These are phyloP conservation scores for Combretum micranthum DNA, from an alignment of 345 rosid genomes.

Conservation along the genomic window DNA sequence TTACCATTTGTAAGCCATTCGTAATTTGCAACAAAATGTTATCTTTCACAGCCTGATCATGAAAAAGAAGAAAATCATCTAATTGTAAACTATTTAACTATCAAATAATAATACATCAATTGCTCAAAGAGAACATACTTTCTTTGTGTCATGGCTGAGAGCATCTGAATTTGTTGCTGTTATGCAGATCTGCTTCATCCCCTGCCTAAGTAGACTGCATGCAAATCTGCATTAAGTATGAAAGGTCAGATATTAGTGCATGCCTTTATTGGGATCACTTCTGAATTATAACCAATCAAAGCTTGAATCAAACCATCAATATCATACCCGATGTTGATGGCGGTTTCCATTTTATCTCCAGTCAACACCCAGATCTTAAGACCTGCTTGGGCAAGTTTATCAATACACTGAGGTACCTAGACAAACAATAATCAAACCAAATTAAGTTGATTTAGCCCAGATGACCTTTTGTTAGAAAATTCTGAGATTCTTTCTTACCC, in stretches of 20 bases:
- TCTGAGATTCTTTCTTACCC: constrained; percentile 36
- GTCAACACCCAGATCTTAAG: constrained; percentile 97
- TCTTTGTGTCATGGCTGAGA: constrained; percentile 42
- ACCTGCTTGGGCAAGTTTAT: constrained; percentile 99
- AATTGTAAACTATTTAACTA: constrained; percentile 13
- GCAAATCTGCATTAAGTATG: constrained; percentile 55
- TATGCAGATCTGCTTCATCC: constrained; percentile 87
- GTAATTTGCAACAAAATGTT: constrained; percentile 68
- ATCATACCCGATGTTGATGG: constrained; percentile 94
- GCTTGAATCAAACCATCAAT: background rate
- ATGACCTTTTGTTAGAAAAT: background rate
- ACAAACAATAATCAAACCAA: background rate
- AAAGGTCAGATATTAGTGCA: constrained; percentile 10
- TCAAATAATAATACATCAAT: constrained; percentile 6
- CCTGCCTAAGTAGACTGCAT: constrained; percentile 92
- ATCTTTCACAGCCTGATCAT: constrained; percentile 64
- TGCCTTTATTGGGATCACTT: background rate
- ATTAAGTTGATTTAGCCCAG: background rate
- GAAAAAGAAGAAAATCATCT: constrained; percentile 16
- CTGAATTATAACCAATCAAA: background rate
- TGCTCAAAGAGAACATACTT: constrained; percentile 29
- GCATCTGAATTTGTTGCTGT: constrained; percentile 44
- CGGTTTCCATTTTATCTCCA: constrained; percentile 99
- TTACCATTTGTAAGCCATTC: constrained; percentile 77
- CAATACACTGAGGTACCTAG: constrained; percentile 98